Evolutionary conservation across 2,329 filamentous ascomycete species (phyloP), one percentile per base, ranked within the genome.

Genomic region (Xylogone sp.): DNA sequence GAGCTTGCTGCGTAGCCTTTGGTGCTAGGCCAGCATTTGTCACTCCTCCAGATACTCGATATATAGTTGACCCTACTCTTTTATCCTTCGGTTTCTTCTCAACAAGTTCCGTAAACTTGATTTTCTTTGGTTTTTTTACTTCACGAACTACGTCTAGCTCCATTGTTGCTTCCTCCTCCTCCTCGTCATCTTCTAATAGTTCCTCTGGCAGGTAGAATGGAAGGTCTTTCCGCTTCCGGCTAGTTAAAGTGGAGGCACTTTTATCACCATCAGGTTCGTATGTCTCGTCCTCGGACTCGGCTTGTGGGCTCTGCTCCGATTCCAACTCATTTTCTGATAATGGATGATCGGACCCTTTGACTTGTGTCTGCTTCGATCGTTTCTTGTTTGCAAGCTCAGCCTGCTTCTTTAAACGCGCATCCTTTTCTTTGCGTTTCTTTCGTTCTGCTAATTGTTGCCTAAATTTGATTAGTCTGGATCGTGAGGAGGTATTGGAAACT

Each of bases 181-280:
- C 31, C 2, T 59, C 55, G 19, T 56, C 53, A 22, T 66, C 65
- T 45, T 65, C 57, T 2, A 68, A 51, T 34, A 58, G 63, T 45
- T 66, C 63, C 3, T 50, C 53, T 1, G 65, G 65, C 6, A 68
- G 55, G 10, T 63, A 51, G 16, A 61, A 56, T 22, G 64, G 64
- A 16, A 39, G 10, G n/a, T 39, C 34, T 39, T 39, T 39, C 34
- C 13, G 34, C 43, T 45, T 21, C 6, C 34, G 20, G 12, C 21
- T n/a, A 16, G 31, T 48, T 6, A 39, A 21, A 16, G 24, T 48
- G 9, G 21, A 21, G n/a, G 45, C 29, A 10, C 6, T 27, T 27
- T 27, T 10, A 27, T 27, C 24, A 27, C 24, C 24, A 27, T 27
- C 24, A 6, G 24, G 13, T 43, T 13, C 13, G n/a, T 13, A 9